These are phyloP conservation scores for Calonectria pseudoreteaudii DNA, from an alignment of 2,329 filamentous ascomycete species.

Conservation along the genomic window DNA sequence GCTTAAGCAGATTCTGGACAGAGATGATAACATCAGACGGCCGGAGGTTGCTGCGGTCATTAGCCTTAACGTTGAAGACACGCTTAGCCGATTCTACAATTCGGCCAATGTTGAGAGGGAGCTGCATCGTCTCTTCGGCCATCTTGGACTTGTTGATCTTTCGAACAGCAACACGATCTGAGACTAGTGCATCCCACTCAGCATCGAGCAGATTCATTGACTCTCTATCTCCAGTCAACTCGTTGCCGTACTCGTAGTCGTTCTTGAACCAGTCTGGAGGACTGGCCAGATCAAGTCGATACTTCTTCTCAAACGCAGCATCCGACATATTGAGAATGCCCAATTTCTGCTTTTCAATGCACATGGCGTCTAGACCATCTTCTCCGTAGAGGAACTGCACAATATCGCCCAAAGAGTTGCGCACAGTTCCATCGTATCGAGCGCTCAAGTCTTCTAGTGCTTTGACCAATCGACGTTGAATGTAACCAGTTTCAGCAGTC, in stretches of 20 bases:
- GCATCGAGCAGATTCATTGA: conserved; percentile 88
- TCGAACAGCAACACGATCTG: conserved; percentile 82
- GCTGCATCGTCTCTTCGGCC: conserved; percentile 86
- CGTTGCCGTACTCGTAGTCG: conserved; percentile 80
- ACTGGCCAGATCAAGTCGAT: conserved; percentile 79
- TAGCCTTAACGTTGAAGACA: conserved; percentile 89
- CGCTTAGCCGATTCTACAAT: conserved; percentile 92
- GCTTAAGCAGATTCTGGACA: conserved; percentile 79
- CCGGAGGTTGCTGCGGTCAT: conserved; percentile 87
- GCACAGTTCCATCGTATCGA: conserved; percentile 96
- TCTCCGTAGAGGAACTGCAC: conserved; percentile 98
- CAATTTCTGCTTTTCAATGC: conserved; percentile 93
- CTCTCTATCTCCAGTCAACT: conserved; percentile 87
- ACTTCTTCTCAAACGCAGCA: conserved; percentile 81
- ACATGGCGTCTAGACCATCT: conserved; percentile 92
- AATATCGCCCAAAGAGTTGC: conserved; percentile 96
- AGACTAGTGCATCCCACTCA: conserved; percentile 83
- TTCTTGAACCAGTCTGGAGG: conserved; percentile 71
- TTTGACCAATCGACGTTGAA: conserved; percentile 97
- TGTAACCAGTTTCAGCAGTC: conserved; percentile 98
- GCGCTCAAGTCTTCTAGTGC: conserved; percentile 97
- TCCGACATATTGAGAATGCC: conserved; percentile 87
- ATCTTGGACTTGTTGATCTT: conserved; percentile 74
- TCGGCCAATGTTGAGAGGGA: conserved; percentile 91
- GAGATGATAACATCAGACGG: conserved; percentile 88